Evolutionary conservation across 345 rosid species (phyloP).

Genomic region (Euclidium syriacum): DNA sequence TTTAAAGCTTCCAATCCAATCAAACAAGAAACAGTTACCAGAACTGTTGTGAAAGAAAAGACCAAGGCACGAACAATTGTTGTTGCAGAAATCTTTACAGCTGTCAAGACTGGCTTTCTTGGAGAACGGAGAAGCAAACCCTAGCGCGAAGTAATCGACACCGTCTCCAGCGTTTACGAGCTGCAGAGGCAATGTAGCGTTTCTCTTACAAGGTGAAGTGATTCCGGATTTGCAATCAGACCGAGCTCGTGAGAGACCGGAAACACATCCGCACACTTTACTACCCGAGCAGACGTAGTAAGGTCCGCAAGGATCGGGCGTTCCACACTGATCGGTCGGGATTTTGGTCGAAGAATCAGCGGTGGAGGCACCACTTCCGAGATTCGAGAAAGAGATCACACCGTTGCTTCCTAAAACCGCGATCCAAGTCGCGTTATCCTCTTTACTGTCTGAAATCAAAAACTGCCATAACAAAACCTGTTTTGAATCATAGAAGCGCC

Average conservation of each 20-base stretch:
- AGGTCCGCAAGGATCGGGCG: slow-evolving; percentile 64
- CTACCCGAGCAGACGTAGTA: slow-evolving; percentile 50
- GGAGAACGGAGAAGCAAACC: slow-evolving; percentile 46
- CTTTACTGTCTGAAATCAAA: slow-evolving; percentile 26
- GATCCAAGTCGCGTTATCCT: slow-evolving; percentile 61
- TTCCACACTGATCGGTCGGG: slow-evolving; percentile 57
- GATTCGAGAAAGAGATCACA: slow-evolving; percentile 51
- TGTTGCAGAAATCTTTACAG: slow-evolving; percentile 58
- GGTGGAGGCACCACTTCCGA: slow-evolving; percentile 24
- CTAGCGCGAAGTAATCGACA: slow-evolving; percentile 62
- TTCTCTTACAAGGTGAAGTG: slow-evolving; percentile 48
- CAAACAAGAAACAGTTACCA: slow-evolving; percentile 70
- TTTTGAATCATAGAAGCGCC: slow-evolving; percentile 65
- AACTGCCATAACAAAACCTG: slow-evolving; percentile 55
- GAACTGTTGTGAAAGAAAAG: slow-evolving; percentile 64
- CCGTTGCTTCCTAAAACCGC: slow-evolving; percentile 70
- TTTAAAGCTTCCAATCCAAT: slow-evolving; percentile 61
- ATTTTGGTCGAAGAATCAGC: slow-evolving; percentile 43
- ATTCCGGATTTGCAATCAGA: slow-evolving; percentile 52
- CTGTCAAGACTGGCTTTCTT: slow-evolving; percentile 46
- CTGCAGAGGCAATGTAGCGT: slow-evolving; percentile 28
- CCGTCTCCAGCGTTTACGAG: slow-evolving; percentile 53
- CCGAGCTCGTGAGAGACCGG: slow-evolving; percentile 31
- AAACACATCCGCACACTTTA: slow-evolving; percentile 57
- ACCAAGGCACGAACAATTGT: slow-evolving; percentile 76